Base-by-base conservation (phyloP, 2,329 filamentous ascomycete species). In the Clarireedia hainanense region DNA sequence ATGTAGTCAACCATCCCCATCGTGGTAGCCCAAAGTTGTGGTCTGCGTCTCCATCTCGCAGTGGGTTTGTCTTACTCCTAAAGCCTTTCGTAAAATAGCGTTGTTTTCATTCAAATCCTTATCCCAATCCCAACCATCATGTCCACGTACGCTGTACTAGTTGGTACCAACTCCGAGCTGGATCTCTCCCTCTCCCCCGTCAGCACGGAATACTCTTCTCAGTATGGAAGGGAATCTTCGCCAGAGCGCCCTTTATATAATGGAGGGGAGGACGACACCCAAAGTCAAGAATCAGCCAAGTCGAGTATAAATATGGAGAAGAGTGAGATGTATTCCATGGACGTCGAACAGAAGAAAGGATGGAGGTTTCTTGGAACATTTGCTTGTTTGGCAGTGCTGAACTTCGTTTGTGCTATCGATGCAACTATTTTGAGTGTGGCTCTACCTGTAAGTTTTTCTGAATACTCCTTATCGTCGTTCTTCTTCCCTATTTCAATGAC, bases 381-480 rank as follows among this genome's bases (percentile, higher is more conserved):
- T 57, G 53, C 42, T n/a, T 63, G 57, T 51, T 51, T 66, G 30
- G 61, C 56, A 48, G 24, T 66, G 12, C 50, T 64, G 23, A 65
- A 65, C 52, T 69, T 86, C 20, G 81, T 84, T 72, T 80, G 80
- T 9, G 80, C 83, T n/a, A 73, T 86, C 37, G 83, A 86, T 68
- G 81, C 81, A 6, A 86, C 83, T 0, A 84, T 79, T 14, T 74
- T 86, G 51, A 56, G 55, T 3, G 63, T 65, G 36, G 57, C 59
- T 45, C 54, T 66, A 52, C 61, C 61, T 47, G 61, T 65, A 63
- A 56, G 60, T 48, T 9, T 47, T 40, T 52, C 12, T 34, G 15
- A 20, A 20, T 42, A 17, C 9, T 39, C 30, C 9, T 47, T 20
- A 45, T 40, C 24, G 10, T 36, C 36, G 50, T 45, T 46, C 47